phyloP scores from a whole-genome alignment of 371 early-diverging fungal genomes.

The Actinomortierella wolfii region DNA sequence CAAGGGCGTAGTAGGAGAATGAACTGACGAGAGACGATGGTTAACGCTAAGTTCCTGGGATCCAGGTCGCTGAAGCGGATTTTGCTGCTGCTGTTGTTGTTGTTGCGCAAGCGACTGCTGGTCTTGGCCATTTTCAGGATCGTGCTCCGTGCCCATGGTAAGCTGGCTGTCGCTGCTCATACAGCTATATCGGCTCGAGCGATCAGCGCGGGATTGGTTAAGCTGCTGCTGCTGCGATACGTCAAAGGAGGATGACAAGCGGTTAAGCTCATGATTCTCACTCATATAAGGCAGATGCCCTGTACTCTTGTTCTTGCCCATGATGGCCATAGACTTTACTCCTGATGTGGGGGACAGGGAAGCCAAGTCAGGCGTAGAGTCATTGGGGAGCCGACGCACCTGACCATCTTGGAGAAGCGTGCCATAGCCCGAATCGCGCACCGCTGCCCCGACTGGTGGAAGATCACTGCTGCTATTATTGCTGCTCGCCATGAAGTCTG shows the following conservation, averaged over 20 bases:
- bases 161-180: conserved; percentile 42
- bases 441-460: background rate
- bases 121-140: conserved; percentile 17
- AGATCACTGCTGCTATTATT: too few species aligned
- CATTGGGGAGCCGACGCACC: too few species aligned
- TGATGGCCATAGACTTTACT: conserved; percentile 9
- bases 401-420: too few species aligned
- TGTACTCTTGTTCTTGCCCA: conserved; percentile 35
- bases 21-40: conserved; percentile 29
- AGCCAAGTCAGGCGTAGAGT: conserved; percentile 11
- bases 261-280: conserved; percentile 7
- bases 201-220: conserved; percentile 1
- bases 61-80: conserved; percentile 5
- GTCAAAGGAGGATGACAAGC: conserved; percentile 19
- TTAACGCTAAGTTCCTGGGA: too few species aligned
- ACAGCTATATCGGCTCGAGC: conserved; percentile 16
- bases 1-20: conserved; percentile 38
- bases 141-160: conserved; percentile 31
- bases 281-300: conserved; percentile 27
- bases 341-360: background rate
- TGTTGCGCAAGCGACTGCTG: conserved; percentile 3
- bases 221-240: conserved; percentile 12
- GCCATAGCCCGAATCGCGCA: conserved; percentile 33
- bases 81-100: conserved; percentile 15
- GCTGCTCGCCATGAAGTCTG: too few species aligned